Percentiles rank a stretch among this genome's conserved stretches.
Conservation (phyloP, 139 green algal species). For the Haematococcus lacustris region DNA sequence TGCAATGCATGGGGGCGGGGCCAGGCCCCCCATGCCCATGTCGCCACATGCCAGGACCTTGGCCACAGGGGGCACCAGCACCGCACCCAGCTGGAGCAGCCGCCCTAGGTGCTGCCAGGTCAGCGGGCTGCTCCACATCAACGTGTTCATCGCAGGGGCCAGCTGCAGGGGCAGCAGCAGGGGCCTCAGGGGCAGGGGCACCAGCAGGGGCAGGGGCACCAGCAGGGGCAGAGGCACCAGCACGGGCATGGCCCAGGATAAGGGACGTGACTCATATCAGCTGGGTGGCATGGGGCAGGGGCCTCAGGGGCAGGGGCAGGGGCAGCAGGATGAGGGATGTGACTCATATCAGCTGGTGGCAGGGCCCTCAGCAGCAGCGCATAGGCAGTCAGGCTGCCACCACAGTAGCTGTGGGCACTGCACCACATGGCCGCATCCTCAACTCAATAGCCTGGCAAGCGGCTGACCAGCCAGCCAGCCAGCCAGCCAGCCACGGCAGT, state of each 20-base stretch:
- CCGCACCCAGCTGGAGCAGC: constrained; percentile 50
- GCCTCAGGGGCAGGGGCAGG: neutral
- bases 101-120: constrained; percentile 67
- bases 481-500: too few relatives aligned
- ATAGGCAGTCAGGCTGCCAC: neutral
- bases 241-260: neutral
- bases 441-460: too few relatives aligned
- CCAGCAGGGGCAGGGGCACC: neutral
- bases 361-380: too few relatives aligned
- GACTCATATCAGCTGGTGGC: neutral
- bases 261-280: neutral
- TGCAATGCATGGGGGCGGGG: constrained; percentile 41
- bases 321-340: neutral
- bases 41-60: constrained; percentile 93
- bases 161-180: constrained; percentile 44
- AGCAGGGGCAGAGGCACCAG: neutral
- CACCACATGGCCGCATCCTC: neutral
- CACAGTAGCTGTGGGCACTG: neutral
- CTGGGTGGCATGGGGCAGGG: neutral
- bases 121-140: constrained; percentile 89
- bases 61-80: constrained; percentile 58
- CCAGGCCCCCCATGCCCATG: constrained; percentile 81
- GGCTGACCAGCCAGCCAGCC: too few relatives aligned
- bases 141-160: constrained; percentile 95
- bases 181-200: too few relatives aligned